Base-by-base conservation (phyloP, 2,329 filamentous ascomycete species). In the Aspergillus neoniger region DNA sequence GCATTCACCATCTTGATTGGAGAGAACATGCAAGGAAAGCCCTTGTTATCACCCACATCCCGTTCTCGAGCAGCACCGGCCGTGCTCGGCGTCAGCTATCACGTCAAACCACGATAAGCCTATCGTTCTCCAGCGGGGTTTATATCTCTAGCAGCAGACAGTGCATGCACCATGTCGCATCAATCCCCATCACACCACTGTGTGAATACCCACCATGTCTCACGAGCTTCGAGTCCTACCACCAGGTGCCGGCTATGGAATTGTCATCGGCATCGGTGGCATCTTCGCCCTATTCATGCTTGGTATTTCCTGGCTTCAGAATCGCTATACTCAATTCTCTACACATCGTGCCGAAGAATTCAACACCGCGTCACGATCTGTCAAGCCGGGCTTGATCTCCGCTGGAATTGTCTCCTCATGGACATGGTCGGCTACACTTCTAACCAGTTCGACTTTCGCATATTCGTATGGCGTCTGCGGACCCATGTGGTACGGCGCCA, bases 191-290 rank as follows among this genome's bases (percentile, higher is more conserved):
- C 32, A 14, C 32, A 12, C 32, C 25, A 8, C 25, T 28, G 25
- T 36, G 32, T 21, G 5, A 5, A 12, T 38, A 15, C 38, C 6
- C 41, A 49, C 17, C 30, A 67, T 63, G 65, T 57, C 43, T 4
- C 12, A 60, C 48, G 63, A 61, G 3, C 60, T 69, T 17, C 66
- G 59, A 38, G 63, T 69, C 19, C 65, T 69, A 3, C 61, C 66
- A 43, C 71, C 75, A 1, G 79, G 79, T 10, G 79, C 78, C 6
- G 81, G 81, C 43, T 83, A 83, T 72, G 81, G 80, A 63, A 79
- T 77, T 60, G 78, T 83, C 14, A 77, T 82, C n/a, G 81, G 81
- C 21, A 81, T 83, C 53, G 81, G 81, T 3, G 78, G 70, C 23
- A 70, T 80, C 61, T 81, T 81, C 60, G 75, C 78, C 1, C 50